These are phyloP conservation scores for Lyophyllum semitale DNA, from an alignment of 768 basidiomycete genomes.

Conservation along the genomic window DNA sequence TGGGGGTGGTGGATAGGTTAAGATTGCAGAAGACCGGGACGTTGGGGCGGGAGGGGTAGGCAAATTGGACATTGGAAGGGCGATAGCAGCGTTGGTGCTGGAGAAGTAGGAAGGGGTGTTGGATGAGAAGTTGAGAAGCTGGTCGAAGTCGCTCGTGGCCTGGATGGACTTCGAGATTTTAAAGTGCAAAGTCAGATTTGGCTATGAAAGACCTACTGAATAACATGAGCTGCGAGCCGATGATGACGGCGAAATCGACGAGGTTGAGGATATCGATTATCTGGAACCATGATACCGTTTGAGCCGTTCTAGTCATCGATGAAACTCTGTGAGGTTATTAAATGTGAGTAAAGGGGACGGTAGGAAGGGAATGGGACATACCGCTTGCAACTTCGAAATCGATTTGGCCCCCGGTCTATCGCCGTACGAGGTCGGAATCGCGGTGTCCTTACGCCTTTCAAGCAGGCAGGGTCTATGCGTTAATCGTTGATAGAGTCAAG, in stretches of 20 bases:
- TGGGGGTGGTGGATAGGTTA: slow-evolving; percentile 65
- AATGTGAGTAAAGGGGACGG: no score
- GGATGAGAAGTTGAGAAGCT: slow-evolving; percentile 62
- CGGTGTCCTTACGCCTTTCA: no score
- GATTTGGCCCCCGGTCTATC: no score
- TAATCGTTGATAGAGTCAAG: no score
- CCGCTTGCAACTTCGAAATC: no score
- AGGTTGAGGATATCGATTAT: slow-evolving; percentile 91
- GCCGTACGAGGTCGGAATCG: no score
- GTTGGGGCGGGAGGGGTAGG: slow-evolving; percentile 81
- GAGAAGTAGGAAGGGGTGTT: slow-evolving; percentile 73
- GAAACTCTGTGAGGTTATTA: no score
- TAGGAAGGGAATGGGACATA: no score
- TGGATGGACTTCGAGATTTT: slow-evolving; percentile 85
- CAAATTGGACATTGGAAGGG: slow-evolving; percentile 77
- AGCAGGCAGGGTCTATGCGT: no score
- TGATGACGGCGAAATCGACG: slow-evolving; percentile 91
- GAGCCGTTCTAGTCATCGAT: no score
- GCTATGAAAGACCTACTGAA: slow-evolving; percentile 72
- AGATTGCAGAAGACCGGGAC: slow-evolving; percentile 70
- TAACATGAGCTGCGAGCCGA: slow-evolving; percentile 86
- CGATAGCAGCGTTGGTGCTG: slow-evolving; percentile 51
- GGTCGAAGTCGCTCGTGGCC: slow-evolving; percentile 79
- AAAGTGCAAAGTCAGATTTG: no score
- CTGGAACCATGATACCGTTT: slow-evolving; percentile 80